Evolutionary conservation across 2,329 filamentous ascomycete genomes (phyloP), one percentile per base, ranked within the genome.

Genomic region (Microdochium trichocladiopsis): DNA sequence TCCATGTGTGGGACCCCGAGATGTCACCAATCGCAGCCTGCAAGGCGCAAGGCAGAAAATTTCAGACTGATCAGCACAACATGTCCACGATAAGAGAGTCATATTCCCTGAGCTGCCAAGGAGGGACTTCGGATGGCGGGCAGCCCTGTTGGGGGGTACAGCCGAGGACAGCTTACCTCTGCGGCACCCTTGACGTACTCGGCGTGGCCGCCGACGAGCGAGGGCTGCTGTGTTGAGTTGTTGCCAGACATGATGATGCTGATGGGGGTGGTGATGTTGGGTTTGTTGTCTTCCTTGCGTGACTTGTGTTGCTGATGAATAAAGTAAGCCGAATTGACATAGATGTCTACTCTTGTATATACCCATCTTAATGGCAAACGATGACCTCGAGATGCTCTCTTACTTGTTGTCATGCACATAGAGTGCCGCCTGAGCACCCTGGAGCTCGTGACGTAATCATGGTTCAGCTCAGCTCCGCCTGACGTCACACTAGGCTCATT

Each of bases 111-210:
- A 12, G n/a, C 23, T 33, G 28, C 49, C 14, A 3, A 18, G 21
- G 3, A 23, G 5, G 2, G 25, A 41, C 6, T 25, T 21, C 4
- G 23, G 18, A 16, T 3, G n/a, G n/a, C 21, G n/a, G 2, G 23
- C 33, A 8, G 33, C 6, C 33, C 28, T 33, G 33, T 6, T 37
- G 55, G 28, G 14, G 28, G 14, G 28, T 14, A 31, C 8, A 36
- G 47, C 24, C 14, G 47, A 16, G 23, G 25, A 41, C 23, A 33
- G 22, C 24, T 62, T 68, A 84, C 86, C 71, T 86, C 82, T 52
- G 81, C 78, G 8, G 81, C 81, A 50, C 85, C 86, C 62, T 88
- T 88, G 61, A 82, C 76, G 61, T 87, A 89, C 62, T 87, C 80
- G 28, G 76, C 83, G 63, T 88, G 86, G 43, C 79, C 76, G 53